Conservation (phyloP, 1,284 basidiomycete species). For the Ganoderma multipileum region DNA sequence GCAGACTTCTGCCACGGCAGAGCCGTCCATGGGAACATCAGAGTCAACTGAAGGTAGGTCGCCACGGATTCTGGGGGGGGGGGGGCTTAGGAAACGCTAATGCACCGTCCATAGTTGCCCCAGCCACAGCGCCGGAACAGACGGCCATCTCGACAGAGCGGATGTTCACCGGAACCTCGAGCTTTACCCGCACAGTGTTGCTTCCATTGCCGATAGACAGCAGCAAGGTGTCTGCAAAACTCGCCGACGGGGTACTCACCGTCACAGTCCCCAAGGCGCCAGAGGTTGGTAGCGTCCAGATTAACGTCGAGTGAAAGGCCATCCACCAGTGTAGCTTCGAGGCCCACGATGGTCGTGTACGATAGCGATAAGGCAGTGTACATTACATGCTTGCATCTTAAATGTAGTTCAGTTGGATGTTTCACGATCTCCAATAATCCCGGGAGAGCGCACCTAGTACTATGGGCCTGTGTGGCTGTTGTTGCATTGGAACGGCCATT, state of each 20-base stretch:
- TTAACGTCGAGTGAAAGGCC: constrained; percentile 40
- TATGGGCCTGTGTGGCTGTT: neutral
- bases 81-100: constrained; percentile 4
- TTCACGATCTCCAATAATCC: neutral
- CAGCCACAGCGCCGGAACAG: constrained; percentile 41
- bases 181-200: constrained; percentile 74
- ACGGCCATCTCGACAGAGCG: constrained; percentile 64
- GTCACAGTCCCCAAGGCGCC: constrained; percentile 66
- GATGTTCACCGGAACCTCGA: constrained; percentile 56
- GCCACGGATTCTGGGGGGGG: neutral
- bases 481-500: neutral
- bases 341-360: constrained; percentile 11
- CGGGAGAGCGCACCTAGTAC: neutral
- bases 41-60: constrained; percentile 39
- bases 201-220: constrained; percentile 69
- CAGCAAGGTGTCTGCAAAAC: constrained; percentile 64
- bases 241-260: constrained; percentile 74
- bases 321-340: neutral
- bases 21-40: constrained; percentile 21
- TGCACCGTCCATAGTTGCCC: constrained; percentile 36
- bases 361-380: constrained; percentile 19
- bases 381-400: constrained; percentile 16
- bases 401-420: neutral
- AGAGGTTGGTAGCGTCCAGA: constrained; percentile 56
- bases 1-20: constrained; percentile 3